A percentile compares a stretch with the other conserved stretches of the same genome.
phyloP scores from a whole-genome alignment of 805 yeast genomes.

The Saccharomycopsis fodiens region DNA sequence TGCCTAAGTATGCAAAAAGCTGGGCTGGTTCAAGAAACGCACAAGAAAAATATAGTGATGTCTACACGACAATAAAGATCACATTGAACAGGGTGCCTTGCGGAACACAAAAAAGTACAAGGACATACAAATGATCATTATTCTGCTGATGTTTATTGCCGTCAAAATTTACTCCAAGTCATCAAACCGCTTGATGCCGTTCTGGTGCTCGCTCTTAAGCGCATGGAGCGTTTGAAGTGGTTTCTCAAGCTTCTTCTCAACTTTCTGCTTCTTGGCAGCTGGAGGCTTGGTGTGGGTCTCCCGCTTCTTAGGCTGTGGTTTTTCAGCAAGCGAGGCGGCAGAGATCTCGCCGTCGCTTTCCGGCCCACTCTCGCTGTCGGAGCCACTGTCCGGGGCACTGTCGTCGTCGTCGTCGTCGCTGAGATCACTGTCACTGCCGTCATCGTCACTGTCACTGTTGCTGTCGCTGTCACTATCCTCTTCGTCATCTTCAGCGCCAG shows the following conservation, averaged over 20 bases:
- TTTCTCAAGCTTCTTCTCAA: constrained; percentile 19
- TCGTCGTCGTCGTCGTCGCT: background rate
- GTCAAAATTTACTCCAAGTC: constrained; percentile 5
- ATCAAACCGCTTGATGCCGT: constrained; percentile 18
- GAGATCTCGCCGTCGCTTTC: constrained; percentile 78
- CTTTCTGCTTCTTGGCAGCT: constrained; percentile 10
- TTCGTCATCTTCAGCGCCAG: constrained; percentile 16
- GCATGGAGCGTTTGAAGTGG: constrained; percentile 3
- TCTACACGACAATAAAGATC: too few species aligned
- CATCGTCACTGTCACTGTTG: constrained; percentile 32
- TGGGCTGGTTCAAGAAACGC: too few species aligned
- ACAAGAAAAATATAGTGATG: too few species aligned
- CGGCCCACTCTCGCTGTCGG: background rate
- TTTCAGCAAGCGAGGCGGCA: constrained; percentile 34
- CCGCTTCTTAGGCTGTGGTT: constrained; percentile 16
- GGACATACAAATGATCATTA: too few species aligned
- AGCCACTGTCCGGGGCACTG: background rate
- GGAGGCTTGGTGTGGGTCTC: constrained; percentile 14
- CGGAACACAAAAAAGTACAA: too few species aligned
- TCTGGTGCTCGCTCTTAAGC: background rate
- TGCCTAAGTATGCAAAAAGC: too few species aligned
- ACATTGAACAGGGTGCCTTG: too few species aligned
- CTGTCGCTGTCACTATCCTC: constrained; percentile 15
- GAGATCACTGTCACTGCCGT: constrained; percentile 30
- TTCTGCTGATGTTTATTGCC: too few species aligned